Percentiles rank a stretch among this genome's conserved stretches.
These are phyloP conservation scores for Voacanga thouarsii DNA, from an alignment of 257 asterid genomes.

Conservation along the genomic window DNA sequence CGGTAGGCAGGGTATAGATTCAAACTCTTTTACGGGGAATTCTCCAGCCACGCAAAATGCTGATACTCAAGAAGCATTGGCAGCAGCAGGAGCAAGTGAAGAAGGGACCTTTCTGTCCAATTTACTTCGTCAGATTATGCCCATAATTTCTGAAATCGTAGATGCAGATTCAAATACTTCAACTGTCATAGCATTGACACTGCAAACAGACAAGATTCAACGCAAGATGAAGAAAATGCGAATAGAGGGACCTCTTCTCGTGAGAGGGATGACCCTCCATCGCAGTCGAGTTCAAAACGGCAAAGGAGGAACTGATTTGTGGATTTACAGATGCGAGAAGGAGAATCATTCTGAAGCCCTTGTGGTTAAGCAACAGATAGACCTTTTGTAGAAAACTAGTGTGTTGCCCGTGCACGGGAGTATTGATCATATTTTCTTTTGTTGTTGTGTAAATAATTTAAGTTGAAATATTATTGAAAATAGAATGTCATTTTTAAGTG, in stretches of 20 bases:
- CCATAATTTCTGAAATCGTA: constrained; percentile 51
- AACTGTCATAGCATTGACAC: not conserved
- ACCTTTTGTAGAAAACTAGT: not conserved
- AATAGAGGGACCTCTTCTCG: constrained; percentile 39
- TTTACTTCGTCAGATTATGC: constrained; percentile 71
- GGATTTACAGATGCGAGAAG: not conserved
- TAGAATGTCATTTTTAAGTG: too few relatives aligned
- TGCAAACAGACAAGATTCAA: constrained; percentile 3
- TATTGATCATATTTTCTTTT: too few relatives aligned
- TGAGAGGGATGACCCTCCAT: constrained; percentile 24
- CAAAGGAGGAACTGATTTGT: constrained; percentile 32
- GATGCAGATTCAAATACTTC: constrained; percentile 31
- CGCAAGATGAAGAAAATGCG: constrained; percentile 18
- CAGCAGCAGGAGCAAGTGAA: constrained; percentile 36
- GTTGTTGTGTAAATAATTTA: too few relatives aligned
- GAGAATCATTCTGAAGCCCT: too few relatives aligned
- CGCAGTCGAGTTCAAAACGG: constrained; percentile 47
- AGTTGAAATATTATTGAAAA: too few relatives aligned
- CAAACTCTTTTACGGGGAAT: constrained; percentile 26
- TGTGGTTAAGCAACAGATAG: not conserved
- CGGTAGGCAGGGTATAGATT: constrained; percentile 18
- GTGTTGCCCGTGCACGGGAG: too few relatives aligned
- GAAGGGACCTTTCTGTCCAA: constrained; percentile 66
- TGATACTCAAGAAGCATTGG: constrained; percentile 25
- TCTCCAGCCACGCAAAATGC: constrained; percentile 37